Conservation (phyloP, 768 basidiomycete genomes). For the Hebeloma cylindrosporum region DNA sequence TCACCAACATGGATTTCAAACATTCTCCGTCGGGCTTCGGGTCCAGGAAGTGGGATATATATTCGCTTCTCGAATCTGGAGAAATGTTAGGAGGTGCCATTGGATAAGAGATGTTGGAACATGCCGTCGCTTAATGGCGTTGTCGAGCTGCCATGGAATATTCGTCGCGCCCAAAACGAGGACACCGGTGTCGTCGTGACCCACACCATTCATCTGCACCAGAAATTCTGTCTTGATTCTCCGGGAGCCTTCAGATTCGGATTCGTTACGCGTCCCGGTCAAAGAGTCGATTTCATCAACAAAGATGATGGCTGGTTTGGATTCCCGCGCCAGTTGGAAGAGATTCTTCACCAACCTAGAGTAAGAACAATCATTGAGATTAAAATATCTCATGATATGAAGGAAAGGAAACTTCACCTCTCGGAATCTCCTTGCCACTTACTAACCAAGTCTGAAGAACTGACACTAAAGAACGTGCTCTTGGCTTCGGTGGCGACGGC, state of each 20-base stretch:
- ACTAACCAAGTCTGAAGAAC: slow-evolving; percentile 92
- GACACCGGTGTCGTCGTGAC: slow-evolving; percentile 95
- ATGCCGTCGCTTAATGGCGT: slow-evolving; percentile 93
- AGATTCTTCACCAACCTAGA: slow-evolving; percentile 90
- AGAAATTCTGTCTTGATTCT: slow-evolving; percentile 97
- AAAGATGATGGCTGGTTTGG: slow-evolving; percentile 97
- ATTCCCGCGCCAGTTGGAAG: slow-evolving; percentile 94
- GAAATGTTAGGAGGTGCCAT: not conserved
- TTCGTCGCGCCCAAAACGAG: slow-evolving; percentile 97
- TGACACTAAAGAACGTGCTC: slow-evolving; percentile 97
- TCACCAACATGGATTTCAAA: slow-evolving; percentile 95
- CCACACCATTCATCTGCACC: slow-evolving; percentile 99
- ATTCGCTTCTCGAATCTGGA: slow-evolving; percentile 94
- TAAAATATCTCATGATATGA: slow-evolving; percentile 1
- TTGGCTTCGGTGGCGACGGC: slow-evolving; percentile 99
- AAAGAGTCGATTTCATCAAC: slow-evolving; percentile 98
- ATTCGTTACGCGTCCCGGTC: slow-evolving; percentile 91
- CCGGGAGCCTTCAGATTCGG: slow-evolving; percentile 96
- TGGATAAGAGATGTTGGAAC: slow-evolving; percentile 17
- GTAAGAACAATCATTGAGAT: not conserved
- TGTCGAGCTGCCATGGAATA: slow-evolving; percentile 97
- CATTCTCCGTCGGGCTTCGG: slow-evolving; percentile 91
- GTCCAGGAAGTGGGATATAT: slow-evolving; percentile 94
- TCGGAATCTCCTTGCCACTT: slow-evolving; percentile 99
- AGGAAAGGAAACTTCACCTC: slow-evolving; percentile 53